Conservation (phyloP, 352 stramenopile genomes). For the Pythium chondricola region DNA sequence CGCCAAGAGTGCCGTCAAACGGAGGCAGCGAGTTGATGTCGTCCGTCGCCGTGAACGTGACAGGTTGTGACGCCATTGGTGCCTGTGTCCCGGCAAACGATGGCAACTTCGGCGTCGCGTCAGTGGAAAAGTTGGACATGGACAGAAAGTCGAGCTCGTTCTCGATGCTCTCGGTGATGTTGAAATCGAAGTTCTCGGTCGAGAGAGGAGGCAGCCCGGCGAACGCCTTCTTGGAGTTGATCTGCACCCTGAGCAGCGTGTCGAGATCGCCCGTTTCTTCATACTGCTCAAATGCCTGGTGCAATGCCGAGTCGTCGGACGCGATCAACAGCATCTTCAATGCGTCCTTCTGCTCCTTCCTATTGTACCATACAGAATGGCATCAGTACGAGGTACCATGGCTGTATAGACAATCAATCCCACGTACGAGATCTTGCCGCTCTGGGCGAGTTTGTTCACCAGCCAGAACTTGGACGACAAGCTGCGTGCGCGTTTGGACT, state of each 20-base stretch:
- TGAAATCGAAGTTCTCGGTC: slow-evolving; percentile 60
- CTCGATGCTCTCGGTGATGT: slow-evolving; percentile 75
- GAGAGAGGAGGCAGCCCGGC: slow-evolving; percentile 49
- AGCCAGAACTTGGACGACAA: slow-evolving; percentile 85
- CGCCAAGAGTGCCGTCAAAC: slow-evolving; percentile 39
- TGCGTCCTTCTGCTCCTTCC: slow-evolving; percentile 73
- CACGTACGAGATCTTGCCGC: slow-evolving; percentile 65
- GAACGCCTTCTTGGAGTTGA: slow-evolving; percentile 61
- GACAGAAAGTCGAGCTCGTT: slow-evolving; percentile 74
- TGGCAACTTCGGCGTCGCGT: slow-evolving; percentile 3
- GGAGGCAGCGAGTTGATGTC: slow-evolving; percentile 23
- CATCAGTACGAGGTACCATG: no score
- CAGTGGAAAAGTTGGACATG: slow-evolving; percentile 49
- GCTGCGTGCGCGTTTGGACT: slow-evolving; percentile 61
- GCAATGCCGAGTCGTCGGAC: slow-evolving; percentile 63
- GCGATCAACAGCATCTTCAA: slow-evolving; percentile 77
- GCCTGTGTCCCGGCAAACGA: slow-evolving; percentile 1
- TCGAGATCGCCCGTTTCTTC: slow-evolving; percentile 76
- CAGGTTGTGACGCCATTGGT: no score
- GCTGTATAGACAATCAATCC: no score
- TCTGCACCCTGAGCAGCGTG: slow-evolving; percentile 58
- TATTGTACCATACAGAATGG: no score
- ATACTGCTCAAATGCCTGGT: slow-evolving; percentile 71
- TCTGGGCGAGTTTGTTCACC: slow-evolving; percentile 74
- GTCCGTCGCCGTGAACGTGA: slow-evolving; percentile 7